These are phyloP conservation scores for Cinnamomum chago DNA, from an alignment of 164 flowering plant genomes.

Conservation along the genomic window DNA sequence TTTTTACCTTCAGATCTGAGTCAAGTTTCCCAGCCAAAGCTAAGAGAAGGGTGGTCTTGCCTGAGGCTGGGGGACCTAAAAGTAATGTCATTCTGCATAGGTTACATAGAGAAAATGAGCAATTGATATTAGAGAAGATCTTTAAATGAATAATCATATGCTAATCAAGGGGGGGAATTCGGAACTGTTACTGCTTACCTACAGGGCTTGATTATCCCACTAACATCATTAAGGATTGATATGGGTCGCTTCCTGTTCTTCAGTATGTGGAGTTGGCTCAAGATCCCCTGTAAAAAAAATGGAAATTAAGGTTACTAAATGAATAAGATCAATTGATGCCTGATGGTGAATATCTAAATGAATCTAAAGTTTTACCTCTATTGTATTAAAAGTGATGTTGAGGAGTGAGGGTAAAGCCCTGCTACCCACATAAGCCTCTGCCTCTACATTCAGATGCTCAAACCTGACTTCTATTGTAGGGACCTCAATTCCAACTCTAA, in stretches of 20 bases:
- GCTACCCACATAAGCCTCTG: constrained; percentile 56
- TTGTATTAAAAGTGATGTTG: constrained; percentile 22
- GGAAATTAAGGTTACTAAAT: not conserved
- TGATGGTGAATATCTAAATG: not conserved
- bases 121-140: no score
- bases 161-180: no score
- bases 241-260: constrained; percentile 4
- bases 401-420: constrained; percentile 78
- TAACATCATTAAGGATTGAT: constrained; percentile 62
- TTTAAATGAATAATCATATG: no score
- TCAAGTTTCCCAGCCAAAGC: constrained; percentile 89
- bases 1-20: constrained; percentile 17
- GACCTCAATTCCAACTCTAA: constrained; percentile 74
- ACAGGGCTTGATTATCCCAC: constrained; percentile 80
- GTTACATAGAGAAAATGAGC: not conserved
- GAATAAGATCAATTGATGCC: no score
- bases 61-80: constrained; percentile 90
- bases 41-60: constrained; percentile 79
- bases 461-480: constrained; percentile 85
- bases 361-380: constrained; percentile 3
- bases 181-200: constrained; percentile 32
- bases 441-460: constrained; percentile 66
- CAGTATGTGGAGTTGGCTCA: constrained; percentile 9
- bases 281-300: constrained; percentile 1
- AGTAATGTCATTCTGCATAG: constrained; percentile 68